Evolutionary conservation across 2,329 filamentous ascomycete species (phyloP), one percentile per base, ranked within the genome.

Genomic region (Aspergillus glaucus): DNA sequence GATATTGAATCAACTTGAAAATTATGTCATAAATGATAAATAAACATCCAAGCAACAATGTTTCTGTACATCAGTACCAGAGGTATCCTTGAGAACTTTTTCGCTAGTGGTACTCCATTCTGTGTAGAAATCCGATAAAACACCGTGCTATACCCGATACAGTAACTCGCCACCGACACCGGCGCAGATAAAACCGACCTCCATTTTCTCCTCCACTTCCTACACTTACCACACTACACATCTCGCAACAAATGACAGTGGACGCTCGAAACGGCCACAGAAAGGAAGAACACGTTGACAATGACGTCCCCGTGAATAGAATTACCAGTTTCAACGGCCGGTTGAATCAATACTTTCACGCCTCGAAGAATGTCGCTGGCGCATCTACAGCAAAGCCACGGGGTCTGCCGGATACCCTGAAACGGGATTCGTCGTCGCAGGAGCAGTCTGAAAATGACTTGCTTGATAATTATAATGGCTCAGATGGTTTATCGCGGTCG

Each of bases 301-400:
- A 61, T 1, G 59, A 65, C 45, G 57, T 65, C 7, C 65, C 66
- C 12, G 59, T 68, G 46, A 63, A 68, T 53, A 63, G 58, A 36
- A 51, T 51, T 3, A 64, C 63, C 45, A 67, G 58, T 42, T 72
- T 72, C 50, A 59, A 69, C 40, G 69, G 68, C 12, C 55, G 50
- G 14, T 54, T 72, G 6, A 62, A 64, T 28, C 60, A 63, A 53
- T 72, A 61, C 40, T 51, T 67, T 1, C 65, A 71, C 47, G 42
- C 48, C 0, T 48, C 54, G 28, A 45, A 45, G 10, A 48, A 47
- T 34, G 36, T 47, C 43, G 47, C 47, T 28, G 24, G 32, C 44
- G 5, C 10, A 45, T 39, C 36, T n/a, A n/a, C 21, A 22, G 7
- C 30, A 37, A 19, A 2, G 3, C 8, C 43, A n/a, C 12, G 4